Percentiles rank a stretch among this genome's conserved stretches.
phyloP scores from a whole-genome alignment of 2,329 filamentous ascomycete genomes.

The Hypoxylon sp. region DNA sequence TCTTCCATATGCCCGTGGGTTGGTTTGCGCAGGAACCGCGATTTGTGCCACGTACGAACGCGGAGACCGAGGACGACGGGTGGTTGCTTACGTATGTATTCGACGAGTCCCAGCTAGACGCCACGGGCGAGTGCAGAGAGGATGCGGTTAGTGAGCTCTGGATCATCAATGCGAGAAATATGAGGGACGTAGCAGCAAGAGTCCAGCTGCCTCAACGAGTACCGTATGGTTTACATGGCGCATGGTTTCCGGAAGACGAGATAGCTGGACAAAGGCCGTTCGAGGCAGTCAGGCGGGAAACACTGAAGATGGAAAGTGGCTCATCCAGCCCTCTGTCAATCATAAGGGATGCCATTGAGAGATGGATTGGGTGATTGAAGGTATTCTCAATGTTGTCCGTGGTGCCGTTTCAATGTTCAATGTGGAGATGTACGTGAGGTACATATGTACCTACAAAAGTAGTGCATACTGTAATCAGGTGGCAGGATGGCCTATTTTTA shows the following conservation, averaged over 20 bases:
- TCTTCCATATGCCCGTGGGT: constrained; percentile 70
- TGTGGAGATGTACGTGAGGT: not conserved
- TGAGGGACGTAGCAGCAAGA: constrained; percentile 70
- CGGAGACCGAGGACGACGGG: constrained; percentile 70
- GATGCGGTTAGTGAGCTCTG: constrained; percentile 71
- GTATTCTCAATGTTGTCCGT: constrained; percentile 5
- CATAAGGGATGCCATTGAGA: constrained; percentile 46
- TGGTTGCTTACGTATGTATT: constrained; percentile 78
- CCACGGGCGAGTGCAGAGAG: constrained; percentile 58
- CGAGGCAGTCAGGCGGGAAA: constrained; percentile 42
- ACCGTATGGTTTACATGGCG: constrained; percentile 76
- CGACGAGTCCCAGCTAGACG: constrained; percentile 73
- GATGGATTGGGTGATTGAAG: constrained; percentile 43
- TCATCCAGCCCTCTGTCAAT: constrained; percentile 44
- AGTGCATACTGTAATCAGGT: no score
- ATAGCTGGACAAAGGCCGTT: constrained; percentile 61
- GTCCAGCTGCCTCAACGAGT: constrained; percentile 74
- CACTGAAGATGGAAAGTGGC: constrained; percentile 39
- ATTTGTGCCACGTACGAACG: constrained; percentile 66
- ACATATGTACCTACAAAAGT: no score
- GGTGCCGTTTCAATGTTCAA: no score
- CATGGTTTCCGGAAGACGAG: constrained; percentile 69
- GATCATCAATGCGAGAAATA: constrained; percentile 73
- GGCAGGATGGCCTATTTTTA: not conserved
- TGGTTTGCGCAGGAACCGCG: constrained; percentile 76